These are phyloP conservation scores for Austroboletus niveus DNA, from an alignment of 1,284 basidiomycete species.

Conservation along the genomic window DNA sequence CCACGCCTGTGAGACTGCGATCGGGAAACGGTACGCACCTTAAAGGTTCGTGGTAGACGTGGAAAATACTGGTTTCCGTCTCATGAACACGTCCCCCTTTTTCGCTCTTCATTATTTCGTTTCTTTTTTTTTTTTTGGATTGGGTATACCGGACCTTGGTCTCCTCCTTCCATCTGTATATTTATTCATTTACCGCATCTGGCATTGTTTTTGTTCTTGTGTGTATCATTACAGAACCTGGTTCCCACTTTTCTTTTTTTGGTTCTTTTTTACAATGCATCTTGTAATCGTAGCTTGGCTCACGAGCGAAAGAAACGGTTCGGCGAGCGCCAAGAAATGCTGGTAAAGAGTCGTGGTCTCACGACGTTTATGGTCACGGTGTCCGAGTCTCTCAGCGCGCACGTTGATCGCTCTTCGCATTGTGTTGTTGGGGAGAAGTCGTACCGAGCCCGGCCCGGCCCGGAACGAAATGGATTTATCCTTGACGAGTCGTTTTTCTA, in stretches of 20 bases:
- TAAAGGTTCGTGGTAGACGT: not conserved
- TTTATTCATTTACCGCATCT: conserved; percentile 22
- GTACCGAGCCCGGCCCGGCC: no score
- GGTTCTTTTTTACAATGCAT: no score
- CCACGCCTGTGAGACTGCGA: conserved; percentile 11
- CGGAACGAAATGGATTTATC: no score
- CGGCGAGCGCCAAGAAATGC: no score
- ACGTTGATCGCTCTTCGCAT: no score
- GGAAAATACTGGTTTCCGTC: conserved; percentile 10
- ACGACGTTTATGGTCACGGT: no score
- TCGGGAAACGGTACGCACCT: conserved; percentile 4
- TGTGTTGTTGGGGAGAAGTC: no score
- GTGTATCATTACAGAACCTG: conserved; percentile 13
- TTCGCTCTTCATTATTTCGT: not conserved
- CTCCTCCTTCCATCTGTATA: conserved; percentile 10
- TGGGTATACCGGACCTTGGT: conserved; percentile 5
- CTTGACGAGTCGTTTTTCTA: no score
- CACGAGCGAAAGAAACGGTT: no score
- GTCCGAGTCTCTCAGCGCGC: no score
- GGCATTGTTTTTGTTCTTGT: conserved; percentile 7
- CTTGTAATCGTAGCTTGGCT: not conserved
- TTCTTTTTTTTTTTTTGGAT: not conserved
- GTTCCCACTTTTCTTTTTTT: not conserved
- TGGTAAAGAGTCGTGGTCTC: no score
- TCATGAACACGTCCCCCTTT: not conserved